Conservation (phyloP, 768 basidiomycete species). For the Tylopilus rubrobrunneus region DNA sequence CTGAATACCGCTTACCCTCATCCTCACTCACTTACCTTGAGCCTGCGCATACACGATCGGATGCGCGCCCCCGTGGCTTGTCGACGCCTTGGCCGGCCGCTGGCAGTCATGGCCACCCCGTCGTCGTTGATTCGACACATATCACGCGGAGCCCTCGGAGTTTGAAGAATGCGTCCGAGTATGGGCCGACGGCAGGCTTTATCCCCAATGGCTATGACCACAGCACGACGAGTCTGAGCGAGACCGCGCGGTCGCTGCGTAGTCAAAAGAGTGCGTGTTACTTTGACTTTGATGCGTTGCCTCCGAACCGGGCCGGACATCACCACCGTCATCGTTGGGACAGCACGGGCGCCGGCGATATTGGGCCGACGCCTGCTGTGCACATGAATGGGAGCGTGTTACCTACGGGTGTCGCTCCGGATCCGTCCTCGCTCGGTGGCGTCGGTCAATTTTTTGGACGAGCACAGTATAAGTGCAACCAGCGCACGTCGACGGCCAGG, state of each 20-base stretch:
- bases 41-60: conserved; percentile 13
- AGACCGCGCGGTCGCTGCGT: conserved; percentile 6
- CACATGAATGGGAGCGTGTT: too few species aligned
- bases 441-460: conserved; percentile 17
- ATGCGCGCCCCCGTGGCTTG: neutral
- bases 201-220: conserved; percentile 18
- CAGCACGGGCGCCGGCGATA: neutral
- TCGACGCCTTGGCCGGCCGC: neutral
- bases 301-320: neutral
- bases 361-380: too few species aligned
- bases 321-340: neutral
- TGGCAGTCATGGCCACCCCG: neutral
- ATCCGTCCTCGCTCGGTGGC: neutral
- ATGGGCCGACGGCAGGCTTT: conserved; percentile 29
- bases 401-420: neutral
- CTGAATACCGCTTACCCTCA: conserved; percentile 22
- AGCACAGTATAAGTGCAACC: conserved; percentile 30
- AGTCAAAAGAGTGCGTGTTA: conserved; percentile 16
- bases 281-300: conserved; percentile 30
- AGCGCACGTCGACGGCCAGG: neutral
- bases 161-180: conserved; percentile 2
- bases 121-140: neutral
- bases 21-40: conserved; percentile 19
- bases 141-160: conserved; percentile 1
- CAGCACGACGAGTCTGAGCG: conserved; percentile 9